Percentiles rank a stretch among this genome's conserved stretches.
These are phyloP conservation scores for Meira miltonrushii DNA, from an alignment of 1,284 basidiomycete species.

Conservation along the genomic window DNA sequence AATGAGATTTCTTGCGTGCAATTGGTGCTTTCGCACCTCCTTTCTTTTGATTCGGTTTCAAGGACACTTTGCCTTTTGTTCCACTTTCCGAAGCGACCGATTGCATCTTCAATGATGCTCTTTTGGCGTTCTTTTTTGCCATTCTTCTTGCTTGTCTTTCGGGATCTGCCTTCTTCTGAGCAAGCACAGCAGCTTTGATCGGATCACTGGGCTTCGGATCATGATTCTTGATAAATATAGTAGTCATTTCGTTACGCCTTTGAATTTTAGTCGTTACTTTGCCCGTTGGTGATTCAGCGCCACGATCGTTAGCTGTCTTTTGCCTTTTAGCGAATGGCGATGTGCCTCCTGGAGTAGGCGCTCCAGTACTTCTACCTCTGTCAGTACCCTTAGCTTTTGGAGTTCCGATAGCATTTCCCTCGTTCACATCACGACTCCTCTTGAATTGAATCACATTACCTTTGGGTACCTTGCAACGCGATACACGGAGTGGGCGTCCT, in stretches of 20 bases:
- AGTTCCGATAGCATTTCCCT: constrained; percentile 6
- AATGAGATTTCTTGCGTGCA: no score
- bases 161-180: constrained; percentile 41
- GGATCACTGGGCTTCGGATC: constrained; percentile 6
- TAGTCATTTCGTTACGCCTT: no score
- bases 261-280: not conserved
- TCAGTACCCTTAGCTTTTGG: not conserved
- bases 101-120: constrained; percentile 11
- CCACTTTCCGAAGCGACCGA: not conserved
- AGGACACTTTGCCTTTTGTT: not conserved
- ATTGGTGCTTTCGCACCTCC: not conserved
- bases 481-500: constrained; percentile 38
- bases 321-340: constrained; percentile 21
- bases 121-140: constrained; percentile 46
- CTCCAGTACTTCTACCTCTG: constrained; percentile 21
- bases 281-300: not conserved
- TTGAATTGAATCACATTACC: constrained; percentile 14
- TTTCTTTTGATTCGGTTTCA: constrained; percentile 3
- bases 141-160: constrained; percentile 35
- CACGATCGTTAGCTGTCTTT: not conserved
- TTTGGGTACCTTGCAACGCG: constrained; percentile 42
- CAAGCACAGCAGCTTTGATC: constrained; percentile 31
- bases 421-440: constrained; percentile 10
- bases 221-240: not conserved
- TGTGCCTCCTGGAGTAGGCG: constrained; percentile 47